phyloP scores from a whole-genome alignment of 257 asterid species.

The Fraxinus excelsior region DNA sequence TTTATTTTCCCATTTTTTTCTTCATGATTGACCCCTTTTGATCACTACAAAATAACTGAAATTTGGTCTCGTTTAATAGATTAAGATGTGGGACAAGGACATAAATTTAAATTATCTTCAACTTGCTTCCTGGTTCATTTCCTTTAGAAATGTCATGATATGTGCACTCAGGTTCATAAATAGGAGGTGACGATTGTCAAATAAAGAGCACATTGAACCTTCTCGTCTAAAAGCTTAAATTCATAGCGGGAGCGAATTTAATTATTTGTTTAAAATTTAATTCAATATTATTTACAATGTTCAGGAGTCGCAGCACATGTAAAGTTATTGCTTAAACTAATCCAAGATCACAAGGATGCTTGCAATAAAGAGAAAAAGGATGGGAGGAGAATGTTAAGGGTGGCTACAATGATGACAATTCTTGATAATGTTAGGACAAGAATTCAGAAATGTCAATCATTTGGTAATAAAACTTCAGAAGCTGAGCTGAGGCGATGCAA shows the following conservation, averaged over 20 bases:
- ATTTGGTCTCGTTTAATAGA: neutral
- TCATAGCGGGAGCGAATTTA: too few relatives aligned
- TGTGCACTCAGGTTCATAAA: too few relatives aligned
- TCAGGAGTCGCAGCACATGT: conserved; percentile 75
- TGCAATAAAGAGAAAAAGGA: conserved; percentile 54
- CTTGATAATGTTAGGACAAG: conserved; percentile 60
- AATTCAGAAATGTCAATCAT: conserved; percentile 67
- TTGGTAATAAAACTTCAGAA: conserved; percentile 40
- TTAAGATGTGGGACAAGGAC: neutral
- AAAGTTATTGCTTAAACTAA: conserved; percentile 61
- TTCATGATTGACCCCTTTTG: too few relatives aligned
- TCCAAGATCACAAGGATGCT: conserved; percentile 75
- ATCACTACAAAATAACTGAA: too few relatives aligned
- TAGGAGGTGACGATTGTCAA: neutral
- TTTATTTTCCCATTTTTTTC: neutral
- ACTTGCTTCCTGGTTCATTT: too few relatives aligned
- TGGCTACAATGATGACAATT: conserved; percentile 83
- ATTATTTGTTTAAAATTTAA: too few relatives aligned
- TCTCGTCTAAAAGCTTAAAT: too few relatives aligned
- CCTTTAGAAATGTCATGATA: too few relatives aligned
- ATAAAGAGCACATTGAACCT: too few relatives aligned
- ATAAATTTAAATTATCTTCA: too few relatives aligned
- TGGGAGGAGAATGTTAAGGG: conserved; percentile 77
- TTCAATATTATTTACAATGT: neutral
- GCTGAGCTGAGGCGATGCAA: conserved; percentile 42